Conservation (phyloP, 1,139 yeast genomes). For the Trichomonascaceae sp. region DNA sequence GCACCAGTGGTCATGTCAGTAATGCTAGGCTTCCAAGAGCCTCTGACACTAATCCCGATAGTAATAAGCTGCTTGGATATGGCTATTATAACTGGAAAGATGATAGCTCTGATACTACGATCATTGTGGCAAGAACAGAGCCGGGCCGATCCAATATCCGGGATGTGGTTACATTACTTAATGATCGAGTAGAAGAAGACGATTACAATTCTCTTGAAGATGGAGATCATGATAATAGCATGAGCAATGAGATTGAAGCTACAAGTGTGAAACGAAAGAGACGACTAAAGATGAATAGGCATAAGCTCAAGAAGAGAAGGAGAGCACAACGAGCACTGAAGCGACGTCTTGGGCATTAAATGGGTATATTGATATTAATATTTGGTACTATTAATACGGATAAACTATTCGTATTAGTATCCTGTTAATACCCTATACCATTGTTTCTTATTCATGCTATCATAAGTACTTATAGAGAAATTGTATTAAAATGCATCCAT, state of each 20-base stretch:
- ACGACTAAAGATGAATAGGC: slow-evolving; percentile 42
- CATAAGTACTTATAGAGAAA: background rate
- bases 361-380: background rate
- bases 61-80: slow-evolving; percentile 6
- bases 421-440: background rate
- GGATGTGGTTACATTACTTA: slow-evolving; percentile 14
- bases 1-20: background rate
- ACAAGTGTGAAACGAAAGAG: slow-evolving; percentile 41
- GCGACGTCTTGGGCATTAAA: slow-evolving; percentile 28
- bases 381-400: background rate
- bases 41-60: background rate
- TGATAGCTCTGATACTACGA: slow-evolving; percentile 12
- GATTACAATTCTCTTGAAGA: slow-evolving; percentile 10
- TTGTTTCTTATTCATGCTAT: background rate
- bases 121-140: slow-evolving; percentile 15
- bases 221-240: slow-evolving; percentile 9
- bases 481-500: background rate
- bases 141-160: slow-evolving; percentile 14
- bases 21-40: background rate
- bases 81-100: slow-evolving; percentile 11
- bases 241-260: slow-evolving; percentile 14
- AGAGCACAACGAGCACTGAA: slow-evolving; percentile 39
- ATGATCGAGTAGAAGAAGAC: slow-evolving; percentile 13
- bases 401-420: too few relatives aligned
- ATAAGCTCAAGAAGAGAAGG: slow-evolving; percentile 42